Evolutionary conservation across 2,329 filamentous ascomycete species (phyloP), one percentile per base, ranked within the genome.

Genomic region (Amphichorda felina): DNA sequence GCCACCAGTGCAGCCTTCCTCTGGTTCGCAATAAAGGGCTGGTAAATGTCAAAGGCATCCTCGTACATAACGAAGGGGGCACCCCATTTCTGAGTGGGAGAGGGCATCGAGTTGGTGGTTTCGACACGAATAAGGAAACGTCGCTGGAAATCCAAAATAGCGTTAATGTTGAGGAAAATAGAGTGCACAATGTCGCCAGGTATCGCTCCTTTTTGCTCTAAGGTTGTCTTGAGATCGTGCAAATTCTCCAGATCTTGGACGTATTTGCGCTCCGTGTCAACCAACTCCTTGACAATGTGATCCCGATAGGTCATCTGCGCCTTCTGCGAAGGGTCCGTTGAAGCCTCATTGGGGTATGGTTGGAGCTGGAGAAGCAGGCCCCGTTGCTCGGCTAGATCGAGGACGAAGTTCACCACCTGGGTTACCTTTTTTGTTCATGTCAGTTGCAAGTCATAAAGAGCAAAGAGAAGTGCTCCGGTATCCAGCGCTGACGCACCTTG

Each of bases 21-120:
- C 61, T 95, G 89, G 52, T 98, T 98, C 24, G 91, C 86, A 47
- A 96, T 96, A 50, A 96, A 98, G 2, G 88, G 88, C 50, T 94
- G 85, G 55, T 98, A 98, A 40, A 94, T 88, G 42, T 81, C 77
- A 56, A 98, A 95, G 0, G 79, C 75, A 40, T 91, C 84, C 53
- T 91, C 85, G 52, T 89, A 87, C 11, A 78, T 68, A 11, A 82
- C 72, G 52, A 96, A 96, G 0, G 93, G 75, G n/a, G 77, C 70
- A n/a, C 91, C 91, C 91, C 91, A 98, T 54, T 89, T 82, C 55
- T 98, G 91, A 41, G 75, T 68, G 4, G 71, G 62, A 41, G 80
- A 70, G 1, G 84, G 72, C 60, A 86, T 75, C 4, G 84, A 87
- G 50, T 96, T 94, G 26, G 88, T 93, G 19, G 93, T 93, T 61